Percentiles rank a stretch among this genome's conserved stretches.
Evolutionary conservation across 2,329 filamentous ascomycete species (phyloP).

Genomic region (Scleromitrula shiraiana): DNA sequence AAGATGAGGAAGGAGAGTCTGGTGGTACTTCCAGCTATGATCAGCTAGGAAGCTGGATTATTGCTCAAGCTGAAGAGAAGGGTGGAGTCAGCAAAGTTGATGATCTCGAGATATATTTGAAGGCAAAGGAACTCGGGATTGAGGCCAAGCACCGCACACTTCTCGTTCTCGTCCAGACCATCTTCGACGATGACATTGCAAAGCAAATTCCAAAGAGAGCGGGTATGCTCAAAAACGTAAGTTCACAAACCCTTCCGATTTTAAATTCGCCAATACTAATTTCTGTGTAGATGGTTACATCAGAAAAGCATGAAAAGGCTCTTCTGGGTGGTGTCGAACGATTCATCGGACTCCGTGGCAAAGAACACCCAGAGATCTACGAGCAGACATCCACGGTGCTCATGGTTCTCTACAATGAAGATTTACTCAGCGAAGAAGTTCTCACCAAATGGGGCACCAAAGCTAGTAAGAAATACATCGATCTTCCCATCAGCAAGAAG

Average conservation of each 20-base stretch:
- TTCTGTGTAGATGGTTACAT: slow-evolving; percentile 59
- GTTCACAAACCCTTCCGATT: slow-evolving; percentile 22
- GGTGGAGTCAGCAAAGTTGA: slow-evolving; percentile 71
- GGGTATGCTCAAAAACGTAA: slow-evolving; percentile 78
- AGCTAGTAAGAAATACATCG: slow-evolving; percentile 97
- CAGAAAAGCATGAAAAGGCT: slow-evolving; percentile 91
- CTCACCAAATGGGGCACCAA: slow-evolving; percentile 87
- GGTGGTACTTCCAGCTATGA: slow-evolving; percentile 74
- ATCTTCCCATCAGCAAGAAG: slow-evolving; percentile 82
- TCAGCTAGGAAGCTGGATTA: slow-evolving; percentile 87
- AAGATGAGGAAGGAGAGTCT: slow-evolving; percentile 73
- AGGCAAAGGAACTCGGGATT: slow-evolving; percentile 93
- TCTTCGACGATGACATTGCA: slow-evolving; percentile 86
- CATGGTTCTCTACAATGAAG: slow-evolving; percentile 82
- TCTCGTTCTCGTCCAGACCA: slow-evolving; percentile 81
- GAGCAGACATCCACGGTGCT: slow-evolving; percentile 77
- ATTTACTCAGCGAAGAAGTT: slow-evolving; percentile 80
- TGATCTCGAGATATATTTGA: slow-evolving; percentile 87
- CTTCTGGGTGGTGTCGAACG: slow-evolving; percentile 93
- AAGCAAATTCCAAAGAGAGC: slow-evolving; percentile 81
- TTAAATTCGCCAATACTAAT: not conserved
- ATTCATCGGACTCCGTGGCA: slow-evolving; percentile 64
- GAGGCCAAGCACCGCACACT: slow-evolving; percentile 91
- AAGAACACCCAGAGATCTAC: slow-evolving; percentile 72
- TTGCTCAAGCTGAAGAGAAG: slow-evolving; percentile 61